Evolutionary conservation across 2,329 filamentous ascomycete species (phyloP).

Genomic region (Juglanconis oblonga): DNA sequence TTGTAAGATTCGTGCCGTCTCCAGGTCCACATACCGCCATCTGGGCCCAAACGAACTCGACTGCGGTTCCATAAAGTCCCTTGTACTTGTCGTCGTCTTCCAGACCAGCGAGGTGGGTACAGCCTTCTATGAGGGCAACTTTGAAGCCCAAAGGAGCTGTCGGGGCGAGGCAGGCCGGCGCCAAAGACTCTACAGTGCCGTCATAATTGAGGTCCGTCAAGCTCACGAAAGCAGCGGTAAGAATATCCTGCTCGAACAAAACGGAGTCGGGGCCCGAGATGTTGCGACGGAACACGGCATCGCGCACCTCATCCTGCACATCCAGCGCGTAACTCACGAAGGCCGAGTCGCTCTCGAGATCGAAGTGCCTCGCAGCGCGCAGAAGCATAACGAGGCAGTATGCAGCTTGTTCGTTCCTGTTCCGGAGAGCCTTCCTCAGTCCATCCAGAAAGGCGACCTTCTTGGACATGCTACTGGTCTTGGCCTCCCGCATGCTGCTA

Average conservation of each 20-base stretch:
- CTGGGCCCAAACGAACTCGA: constrained; percentile 55
- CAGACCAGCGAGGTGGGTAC: constrained; percentile 59
- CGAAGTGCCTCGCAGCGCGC: constrained; percentile 62
- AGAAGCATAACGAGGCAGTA: constrained; percentile 63
- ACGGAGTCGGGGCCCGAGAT: constrained; percentile 43
- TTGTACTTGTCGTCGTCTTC: constrained; percentile 47
- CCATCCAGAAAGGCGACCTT: constrained; percentile 64
- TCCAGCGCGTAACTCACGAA: constrained; percentile 67
- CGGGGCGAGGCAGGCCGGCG: constrained; percentile 54
- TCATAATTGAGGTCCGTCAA: constrained; percentile 61
- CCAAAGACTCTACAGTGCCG: constrained; percentile 53
- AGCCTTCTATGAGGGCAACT: constrained; percentile 60
- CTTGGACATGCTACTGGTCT: constrained; percentile 60
- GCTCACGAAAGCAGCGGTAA: constrained; percentile 65
- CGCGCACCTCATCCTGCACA: constrained; percentile 65
- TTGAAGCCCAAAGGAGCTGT: constrained; percentile 59
- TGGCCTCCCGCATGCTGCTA: constrained; percentile 63
- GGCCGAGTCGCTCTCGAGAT: constrained; percentile 59
- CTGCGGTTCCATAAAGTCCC: constrained; percentile 52
- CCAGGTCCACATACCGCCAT: constrained; percentile 45
- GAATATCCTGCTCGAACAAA: constrained; percentile 60
- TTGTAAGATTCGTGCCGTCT: background rate
- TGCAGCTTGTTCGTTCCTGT: constrained; percentile 64
- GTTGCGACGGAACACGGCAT: constrained; percentile 60
- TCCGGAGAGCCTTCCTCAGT: constrained; percentile 59